Evolutionary conservation across 169 alveolate species (phyloP), one percentile per base, ranked within the genome.

Genomic region (Neospora caninum): DNA sequence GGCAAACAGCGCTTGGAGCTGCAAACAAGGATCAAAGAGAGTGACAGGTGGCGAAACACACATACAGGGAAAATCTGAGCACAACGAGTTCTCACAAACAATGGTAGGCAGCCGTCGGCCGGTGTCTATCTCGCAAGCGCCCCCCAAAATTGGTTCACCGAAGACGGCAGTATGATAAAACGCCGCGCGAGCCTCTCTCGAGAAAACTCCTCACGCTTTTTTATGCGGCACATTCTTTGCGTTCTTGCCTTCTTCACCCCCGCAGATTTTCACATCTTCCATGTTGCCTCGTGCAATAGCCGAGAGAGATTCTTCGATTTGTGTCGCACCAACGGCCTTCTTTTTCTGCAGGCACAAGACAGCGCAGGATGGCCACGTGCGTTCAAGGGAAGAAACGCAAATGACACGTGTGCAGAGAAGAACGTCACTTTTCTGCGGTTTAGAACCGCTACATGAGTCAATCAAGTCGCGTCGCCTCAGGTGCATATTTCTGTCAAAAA

Each of bases 321-420:
- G n/a, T 7, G 89, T 36, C 69, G 25, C 67, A 18, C 89, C 89
- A 36, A 82, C 89, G 16, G 41, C 89, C 64, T 82, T 82, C 89
- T 82, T 82, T 43, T 82, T 82, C 89, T 82, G 89, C 64, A 41
- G 25, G 39, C 53, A 43, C n/a, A 38, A 41, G 0, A 49, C 34
- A 82, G 89, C 84, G 20, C 49, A 31, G 2, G 84, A 31, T 1
- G 42, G 16, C 39, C 20, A 13, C 4, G 58, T 73, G 39, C 43
- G n/a, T 9, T 34, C 39, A 36, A 38, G 39, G 67, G 49, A 80
- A 25, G 49, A 80, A 38, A 10, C n/a, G 88, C 13, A 73, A 49
- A 13, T 49, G 58, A 13, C 58, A 49, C 4, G 58, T 13, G 58
- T 49, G 41, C 22, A 31, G 49, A 38, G 54, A 80, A 41, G 31